These are phyloP conservation scores for Phytophthora boehmeriae DNA, from an alignment of 352 stramenopile genomes.

Conservation along the genomic window DNA sequence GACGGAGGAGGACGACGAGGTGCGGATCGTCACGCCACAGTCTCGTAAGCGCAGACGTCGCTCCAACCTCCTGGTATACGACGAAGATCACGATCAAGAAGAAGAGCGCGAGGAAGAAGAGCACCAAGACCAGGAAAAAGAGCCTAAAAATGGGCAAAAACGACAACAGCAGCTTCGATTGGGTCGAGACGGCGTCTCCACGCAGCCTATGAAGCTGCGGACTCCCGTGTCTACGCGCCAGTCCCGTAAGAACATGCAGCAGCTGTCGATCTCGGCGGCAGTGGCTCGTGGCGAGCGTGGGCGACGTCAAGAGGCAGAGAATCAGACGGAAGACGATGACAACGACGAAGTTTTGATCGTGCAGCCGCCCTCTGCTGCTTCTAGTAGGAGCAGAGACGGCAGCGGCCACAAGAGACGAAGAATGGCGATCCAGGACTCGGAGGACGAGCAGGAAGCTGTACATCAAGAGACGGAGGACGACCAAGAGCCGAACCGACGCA, in stretches of 20 bases:
- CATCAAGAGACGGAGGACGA: neutral
- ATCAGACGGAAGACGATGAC: constrained; percentile 43
- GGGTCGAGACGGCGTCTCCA: constrained; percentile 15
- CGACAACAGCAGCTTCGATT: constrained; percentile 31
- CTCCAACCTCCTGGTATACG: constrained; percentile 60
- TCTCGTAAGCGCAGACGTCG: constrained; percentile 64
- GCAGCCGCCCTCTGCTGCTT: constrained; percentile 36
- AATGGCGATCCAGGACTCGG: constrained; percentile 57
- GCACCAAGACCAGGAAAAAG: neutral
- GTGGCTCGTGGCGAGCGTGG: constrained; percentile 29
- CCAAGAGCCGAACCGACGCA: constrained; percentile 45
- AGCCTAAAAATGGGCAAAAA: constrained; percentile 1
- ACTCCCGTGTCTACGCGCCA: constrained; percentile 21
- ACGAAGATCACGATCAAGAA: constrained; percentile 48
- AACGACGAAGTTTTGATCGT: constrained; percentile 70
- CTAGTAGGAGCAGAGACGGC: constrained; percentile 28
- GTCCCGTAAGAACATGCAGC: constrained; percentile 30
- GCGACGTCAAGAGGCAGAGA: constrained; percentile 9
- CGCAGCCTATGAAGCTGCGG: constrained; percentile 30
- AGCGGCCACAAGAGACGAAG: constrained; percentile 31
- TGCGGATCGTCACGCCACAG: constrained; percentile 62
- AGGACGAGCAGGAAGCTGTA: constrained; percentile 45
- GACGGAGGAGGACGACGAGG: constrained; percentile 59
- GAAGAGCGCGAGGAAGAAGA: neutral
- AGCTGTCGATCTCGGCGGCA: constrained; percentile 35